Evolutionary conservation across 169 alveolate genomes (phyloP), one percentile per base, ranked within the genome.

Genomic region (Blepharisma undulans): DNA sequence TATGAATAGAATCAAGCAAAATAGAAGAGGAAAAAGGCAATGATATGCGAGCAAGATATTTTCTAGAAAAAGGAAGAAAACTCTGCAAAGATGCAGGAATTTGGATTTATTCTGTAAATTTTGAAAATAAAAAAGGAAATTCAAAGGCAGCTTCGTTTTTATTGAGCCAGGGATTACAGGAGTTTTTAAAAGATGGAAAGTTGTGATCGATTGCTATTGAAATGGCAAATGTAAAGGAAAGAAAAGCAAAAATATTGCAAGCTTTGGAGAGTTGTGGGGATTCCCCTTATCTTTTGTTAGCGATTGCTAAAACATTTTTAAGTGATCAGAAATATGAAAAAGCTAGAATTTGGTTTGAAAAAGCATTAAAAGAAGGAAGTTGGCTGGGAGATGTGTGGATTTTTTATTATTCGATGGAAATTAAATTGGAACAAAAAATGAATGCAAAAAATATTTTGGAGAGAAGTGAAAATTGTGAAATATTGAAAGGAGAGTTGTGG

Each of bases 341-440:
- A 93, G 98, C 99, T 19, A 97, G 99, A 76, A 98, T 97, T 93
- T 99, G 99, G 99, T 94, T 98, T 92, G 96, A 98, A 88, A 97
- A 98, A 76, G 98, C 99, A 3, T 93, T 98, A 33, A 97, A 98
- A n/a, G 92, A 97, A 60, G 98, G 97, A 91, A 97, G 98, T 16
- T 92, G 97, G 77, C 90, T 98, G 72, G 99, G 99, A 22, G 99
- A 98, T 90, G 97, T 99, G 16, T 99, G 99, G 99, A 99, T 99
- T 14, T 97, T 98, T 34, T 97, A 94, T 66, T 93, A 98, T 78
- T 98, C 98, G 29, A 98, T 98, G 87, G 99, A 98, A 89, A 95
- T 98, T 81, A 98, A 97, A 80, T 89, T 94, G 61, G 99, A 98
- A 72, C 90, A 86, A 18, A 36, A 84, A 6, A 90, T 89, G 61